These are phyloP conservation scores for Annulohypoxylon nitens DNA, from an alignment of 495 filamentous ascomycete species.

Conservation along the genomic window DNA sequence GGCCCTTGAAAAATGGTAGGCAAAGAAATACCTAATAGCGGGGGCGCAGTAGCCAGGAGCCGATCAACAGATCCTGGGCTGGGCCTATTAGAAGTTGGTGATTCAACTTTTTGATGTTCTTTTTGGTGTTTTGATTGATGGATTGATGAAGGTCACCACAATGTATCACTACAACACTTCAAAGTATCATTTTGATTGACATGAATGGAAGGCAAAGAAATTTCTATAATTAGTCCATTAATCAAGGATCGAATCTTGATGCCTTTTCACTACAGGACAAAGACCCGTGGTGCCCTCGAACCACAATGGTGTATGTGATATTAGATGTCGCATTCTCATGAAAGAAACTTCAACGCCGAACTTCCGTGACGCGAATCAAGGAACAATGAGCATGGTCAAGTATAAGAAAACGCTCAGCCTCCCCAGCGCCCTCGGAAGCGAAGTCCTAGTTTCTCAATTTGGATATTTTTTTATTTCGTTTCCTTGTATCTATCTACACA, in stretches of 20 bases:
- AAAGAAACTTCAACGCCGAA: conserved; percentile 21
- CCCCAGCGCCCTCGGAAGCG: not conserved
- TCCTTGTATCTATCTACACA: conserved; percentile 35
- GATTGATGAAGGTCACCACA: too few relatives aligned
- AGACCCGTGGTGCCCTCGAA: not conserved
- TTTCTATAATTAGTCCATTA: not conserved
- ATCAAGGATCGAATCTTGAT: conserved; percentile 9
- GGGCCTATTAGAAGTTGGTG: too few relatives aligned
- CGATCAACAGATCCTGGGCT: too few relatives aligned
- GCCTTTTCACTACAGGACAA: conserved; percentile 1
- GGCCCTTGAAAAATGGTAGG: too few relatives aligned
- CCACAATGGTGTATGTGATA: not conserved
- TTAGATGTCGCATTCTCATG: not conserved
- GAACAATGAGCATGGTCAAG: conserved; percentile 15
- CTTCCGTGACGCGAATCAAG: not conserved
- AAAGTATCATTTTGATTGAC: conserved; percentile 4
- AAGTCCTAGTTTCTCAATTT: not conserved
- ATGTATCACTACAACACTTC: not conserved
- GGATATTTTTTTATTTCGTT: conserved; percentile 9
- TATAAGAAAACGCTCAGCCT: conserved; percentile 23
- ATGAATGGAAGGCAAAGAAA: not conserved
- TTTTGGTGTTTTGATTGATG: not conserved
- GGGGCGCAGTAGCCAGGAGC: too few relatives aligned
- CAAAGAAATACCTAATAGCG: too few relatives aligned
- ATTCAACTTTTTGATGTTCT: too few relatives aligned